Conservation (phyloP, 371 early-diverging fungal species). For the Syncephalis plumigaleata region DNA sequence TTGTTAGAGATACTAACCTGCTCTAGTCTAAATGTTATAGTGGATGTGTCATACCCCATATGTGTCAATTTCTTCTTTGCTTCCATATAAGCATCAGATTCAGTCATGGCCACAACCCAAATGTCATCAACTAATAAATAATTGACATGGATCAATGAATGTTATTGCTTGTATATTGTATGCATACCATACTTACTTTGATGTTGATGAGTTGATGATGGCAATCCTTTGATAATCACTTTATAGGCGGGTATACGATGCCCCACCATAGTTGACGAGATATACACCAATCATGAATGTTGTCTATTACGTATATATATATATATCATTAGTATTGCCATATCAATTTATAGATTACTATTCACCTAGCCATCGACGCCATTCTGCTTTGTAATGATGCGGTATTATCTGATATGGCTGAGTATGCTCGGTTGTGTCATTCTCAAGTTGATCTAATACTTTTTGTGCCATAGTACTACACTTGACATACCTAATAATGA, state of each 20-base stretch:
- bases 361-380: slow-evolving; percentile 90
- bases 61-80: slow-evolving; percentile 5
- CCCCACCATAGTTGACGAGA: slow-evolving; percentile 99
- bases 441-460: too few species aligned
- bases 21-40: slow-evolving; percentile 8
- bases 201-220: neutral
- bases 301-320: slow-evolving; percentile 21
- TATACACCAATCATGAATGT: slow-evolving; percentile 97
- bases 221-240: slow-evolving; percentile 14
- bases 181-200: too few species aligned
- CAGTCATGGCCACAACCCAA: slow-evolving; percentile 32
- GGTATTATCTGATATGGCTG: slow-evolving; percentile 64
- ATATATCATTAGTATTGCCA: too few species aligned
- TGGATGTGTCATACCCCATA: slow-evolving; percentile 3
- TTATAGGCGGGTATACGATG: slow-evolving; percentile 97
- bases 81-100: slow-evolving; percentile 19
- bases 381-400: slow-evolving; percentile 60
- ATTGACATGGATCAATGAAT: too few species aligned
- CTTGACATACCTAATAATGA: slow-evolving; percentile 50
- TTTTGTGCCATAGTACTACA: slow-evolving; percentile 15
- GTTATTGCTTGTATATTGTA: too few species aligned
- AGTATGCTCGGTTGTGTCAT: too few species aligned
- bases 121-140: slow-evolving; percentile 28
- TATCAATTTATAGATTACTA: slow-evolving; percentile 22
- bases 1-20: slow-evolving; percentile 1